Percentiles rank a stretch among this genome's conserved stretches.
Evolutionary conservation across 129 eudicot species (phyloP).

Genomic region (Centrapalus pauciflorus): DNA sequence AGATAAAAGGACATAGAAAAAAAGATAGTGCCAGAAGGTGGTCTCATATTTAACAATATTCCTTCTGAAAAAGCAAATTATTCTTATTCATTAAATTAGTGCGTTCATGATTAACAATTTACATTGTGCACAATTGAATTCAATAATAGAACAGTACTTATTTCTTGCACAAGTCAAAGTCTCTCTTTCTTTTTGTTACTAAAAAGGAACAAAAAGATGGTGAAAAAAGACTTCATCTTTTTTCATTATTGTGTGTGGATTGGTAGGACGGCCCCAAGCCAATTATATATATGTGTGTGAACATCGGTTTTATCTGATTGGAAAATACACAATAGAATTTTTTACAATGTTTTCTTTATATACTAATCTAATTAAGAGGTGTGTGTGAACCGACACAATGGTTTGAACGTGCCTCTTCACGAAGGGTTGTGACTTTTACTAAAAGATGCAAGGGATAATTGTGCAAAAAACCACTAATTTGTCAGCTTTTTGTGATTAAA

Average conservation of each 20-base stretch:
- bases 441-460: too few species aligned
- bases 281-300: conserved; percentile 1
- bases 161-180: conserved; percentile 40
- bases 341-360: too few species aligned
- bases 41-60: conserved; percentile 27
- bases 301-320: background rate
- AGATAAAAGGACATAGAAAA: too few species aligned
- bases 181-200: conserved; percentile 23
- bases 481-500: background rate
- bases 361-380: too few species aligned
- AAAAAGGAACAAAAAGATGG: conserved; percentile 31
- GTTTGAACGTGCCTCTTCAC: too few species aligned
- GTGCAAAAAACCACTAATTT: too few species aligned
- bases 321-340: too few species aligned
- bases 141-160: conserved; percentile 28
- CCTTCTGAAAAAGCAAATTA: conserved; percentile 22
- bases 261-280: conserved; percentile 21
- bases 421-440: too few species aligned
- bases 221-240: conserved; percentile 31
- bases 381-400: too few species aligned
- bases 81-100: conserved; percentile 28
- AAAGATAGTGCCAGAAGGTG: conserved; percentile 30
- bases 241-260: conserved; percentile 32
- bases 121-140: conserved; percentile 29
- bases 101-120: conserved; percentile 40